phyloP scores from a whole-genome alignment of 2,329 filamentous ascomycete genomes.

The Cucurbitaria berberidis region DNA sequence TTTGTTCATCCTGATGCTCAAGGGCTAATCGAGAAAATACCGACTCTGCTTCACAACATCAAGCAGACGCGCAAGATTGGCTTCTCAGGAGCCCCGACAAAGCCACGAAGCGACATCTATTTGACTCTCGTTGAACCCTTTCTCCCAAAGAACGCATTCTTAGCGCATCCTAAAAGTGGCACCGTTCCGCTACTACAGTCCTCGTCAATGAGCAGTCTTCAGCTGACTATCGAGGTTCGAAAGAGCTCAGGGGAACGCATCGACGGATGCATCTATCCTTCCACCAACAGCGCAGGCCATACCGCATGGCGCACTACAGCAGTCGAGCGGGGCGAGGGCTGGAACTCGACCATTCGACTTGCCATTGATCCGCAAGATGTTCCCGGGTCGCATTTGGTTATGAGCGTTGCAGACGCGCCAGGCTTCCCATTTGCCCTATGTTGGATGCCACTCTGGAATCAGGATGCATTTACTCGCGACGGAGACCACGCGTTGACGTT shows the following conservation, averaged over 20 bases:
- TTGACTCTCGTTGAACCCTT: constrained; percentile 80
- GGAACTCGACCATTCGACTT: constrained; percentile 87
- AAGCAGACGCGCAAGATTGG: constrained; percentile 86
- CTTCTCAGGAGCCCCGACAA: constrained; percentile 89
- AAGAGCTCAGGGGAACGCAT: constrained; percentile 79
- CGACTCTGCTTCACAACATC: constrained; percentile 83
- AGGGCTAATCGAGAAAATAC: constrained; percentile 80
- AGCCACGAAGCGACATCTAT: constrained; percentile 92
- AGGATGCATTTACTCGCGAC: constrained; percentile 86
- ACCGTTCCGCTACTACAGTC: constrained; percentile 73
- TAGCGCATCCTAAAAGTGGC: constrained; percentile 77
- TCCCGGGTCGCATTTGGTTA: constrained; percentile 79
- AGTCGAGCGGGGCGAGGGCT: constrained; percentile 77
- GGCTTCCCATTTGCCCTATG: constrained; percentile 88
- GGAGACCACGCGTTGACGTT: constrained; percentile 80
- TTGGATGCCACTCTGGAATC: constrained; percentile 93
- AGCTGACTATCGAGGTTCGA: constrained; percentile 88
- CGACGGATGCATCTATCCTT: constrained; percentile 84
- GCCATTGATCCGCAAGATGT: constrained; percentile 82
- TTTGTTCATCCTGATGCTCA: constrained; percentile 82
- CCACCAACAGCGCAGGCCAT: constrained; percentile 77
- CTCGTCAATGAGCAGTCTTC: constrained; percentile 74
- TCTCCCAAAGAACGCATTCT: constrained; percentile 70
- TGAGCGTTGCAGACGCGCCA: constrained; percentile 87
- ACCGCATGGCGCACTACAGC: constrained; percentile 90